Evolutionary conservation across 805 yeast species (phyloP), one percentile per base, ranked within the genome.

Genomic region (Starmerella ratchasimensis): DNA sequence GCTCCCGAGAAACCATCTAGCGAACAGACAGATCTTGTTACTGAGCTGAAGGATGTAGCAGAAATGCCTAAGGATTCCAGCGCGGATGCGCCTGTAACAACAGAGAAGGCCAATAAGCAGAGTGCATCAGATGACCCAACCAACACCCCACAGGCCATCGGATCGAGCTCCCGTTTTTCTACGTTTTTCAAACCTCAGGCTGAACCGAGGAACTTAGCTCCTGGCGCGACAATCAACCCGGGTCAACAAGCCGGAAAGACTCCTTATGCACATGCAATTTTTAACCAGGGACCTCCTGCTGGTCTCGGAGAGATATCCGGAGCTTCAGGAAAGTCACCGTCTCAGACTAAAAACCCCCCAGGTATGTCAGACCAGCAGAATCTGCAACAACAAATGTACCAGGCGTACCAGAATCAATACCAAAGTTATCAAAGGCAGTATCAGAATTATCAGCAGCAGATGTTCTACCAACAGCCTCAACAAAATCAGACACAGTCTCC

Each of bases 141-240:
- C 16, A 13, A 11, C 21, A 28, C 36, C 15, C 34, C 25, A 15
- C 26, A 22, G 25, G 14, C 17, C 14, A 20, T 34, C 9, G 44
- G 45, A 13, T 10, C 17, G 18, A 39, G 41, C 24, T 47, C 51
- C 20, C 42, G 51, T 18, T 46, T 47, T 34, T 41, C 44, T 8
- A 41, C 45, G 16, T 44, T 45, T 21, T 45, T 45, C 37, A 27
- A 28, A 13, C 46, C 46, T n/a, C n/a, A n/a, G n/a, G n/a, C n/a
- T n/a, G n/a, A n/a, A n/a, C 21, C 41, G 23, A 28, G 19, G 9
- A 5, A 4, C 26, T 23, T 10, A 20, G 13, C 29, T 4, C 24
- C 33, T 5, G 14, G 17, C 32, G 5, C 27, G 19, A 10, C 34
- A 17, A 10, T 9, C 19, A 28, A 11, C n/a, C 27, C 27, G n/a